These are phyloP conservation scores for Quercus bicolor DNA, from an alignment of 306 rosid genomes.

Conservation along the genomic window DNA sequence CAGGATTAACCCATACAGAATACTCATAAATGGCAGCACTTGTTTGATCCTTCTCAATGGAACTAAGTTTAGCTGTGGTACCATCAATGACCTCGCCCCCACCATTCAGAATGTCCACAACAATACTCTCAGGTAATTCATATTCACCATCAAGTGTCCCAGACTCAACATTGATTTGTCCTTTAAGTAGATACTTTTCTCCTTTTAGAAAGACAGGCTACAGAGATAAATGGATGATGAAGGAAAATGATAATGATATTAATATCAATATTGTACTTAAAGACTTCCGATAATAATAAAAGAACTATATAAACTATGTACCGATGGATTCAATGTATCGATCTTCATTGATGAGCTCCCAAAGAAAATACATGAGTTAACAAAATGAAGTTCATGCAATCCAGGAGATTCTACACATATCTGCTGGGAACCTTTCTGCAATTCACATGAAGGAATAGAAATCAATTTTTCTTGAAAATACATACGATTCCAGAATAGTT, in stretches of 20 bases:
- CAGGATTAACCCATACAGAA: constrained; percentile 71
- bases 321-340: constrained; percentile 65
- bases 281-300: not conserved
- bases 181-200: constrained; percentile 80
- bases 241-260: not conserved
- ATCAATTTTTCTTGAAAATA: constrained; percentile 24
- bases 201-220: constrained; percentile 84
- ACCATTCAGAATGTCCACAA: constrained; percentile 54
- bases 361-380: constrained; percentile 81
- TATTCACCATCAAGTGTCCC: constrained; percentile 38
- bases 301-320: constrained; percentile 28
- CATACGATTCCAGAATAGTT: constrained; percentile 11
- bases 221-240: constrained; percentile 15
- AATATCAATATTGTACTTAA: not conserved
- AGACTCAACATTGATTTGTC: constrained; percentile 60
- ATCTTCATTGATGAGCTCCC: constrained; percentile 78
- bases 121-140: constrained; percentile 58
- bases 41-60: constrained; percentile 44
- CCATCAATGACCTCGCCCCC: constrained; percentile 42
- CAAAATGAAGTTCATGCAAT: constrained; percentile 73
- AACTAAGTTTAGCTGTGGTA: constrained; percentile 44
- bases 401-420: constrained; percentile 84
- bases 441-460: constrained; percentile 27
- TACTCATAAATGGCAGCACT: constrained; percentile 54
- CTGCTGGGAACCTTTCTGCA: constrained; percentile 93